Evolutionary conservation across 257 asterid species (phyloP), one percentile per base, ranked within the genome.

Genomic region (Nicotiana attenuata): DNA sequence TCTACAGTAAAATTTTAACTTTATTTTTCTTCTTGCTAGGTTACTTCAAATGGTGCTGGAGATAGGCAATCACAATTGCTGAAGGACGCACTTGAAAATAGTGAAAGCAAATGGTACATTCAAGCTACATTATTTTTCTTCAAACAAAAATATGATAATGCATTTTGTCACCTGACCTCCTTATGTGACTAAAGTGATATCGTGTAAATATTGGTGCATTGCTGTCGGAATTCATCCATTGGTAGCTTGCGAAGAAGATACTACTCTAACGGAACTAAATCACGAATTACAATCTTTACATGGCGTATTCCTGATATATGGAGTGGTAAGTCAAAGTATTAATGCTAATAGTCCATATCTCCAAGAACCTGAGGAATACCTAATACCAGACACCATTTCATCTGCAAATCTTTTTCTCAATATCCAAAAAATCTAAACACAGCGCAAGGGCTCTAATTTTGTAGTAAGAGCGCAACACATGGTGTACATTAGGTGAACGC

Each of bases 61-160:
- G 84, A 87, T 17, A 83, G 84, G 80, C 94, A 90, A 53, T 68
- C 87, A 57, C 82, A 33, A 68, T 90, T 92, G 94, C 85, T 90
- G 80, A 80, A 63, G 82, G 90, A 84, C 84, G 84, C 80, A 55
- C 85, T 92, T 57, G 86, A 88, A 50, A 88, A 86, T 77, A 90
- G 92, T 83, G 77, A 77, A 56, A 85, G 90, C 81, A 85, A 88
- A 85, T 90, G 95, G 97, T 92, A 89, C 31, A 47, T 64, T 65
- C 38, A 16, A 3, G 26, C 19, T 64, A 53, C 59, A 55, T 26
- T 45, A 47, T 38, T 41, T 15, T 26, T 28, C 67, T 57, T 10
- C 41, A 17, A 22, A 22, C 63, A 20, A 29, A 35, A 24, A 17
- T 60, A 38, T 6, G 45, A 35, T 35, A 35, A 35, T 35, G 9